Evolutionary conservation across 2,329 filamentous ascomycete genomes (phyloP).

Genomic region (Coniochaeta sp.): DNA sequence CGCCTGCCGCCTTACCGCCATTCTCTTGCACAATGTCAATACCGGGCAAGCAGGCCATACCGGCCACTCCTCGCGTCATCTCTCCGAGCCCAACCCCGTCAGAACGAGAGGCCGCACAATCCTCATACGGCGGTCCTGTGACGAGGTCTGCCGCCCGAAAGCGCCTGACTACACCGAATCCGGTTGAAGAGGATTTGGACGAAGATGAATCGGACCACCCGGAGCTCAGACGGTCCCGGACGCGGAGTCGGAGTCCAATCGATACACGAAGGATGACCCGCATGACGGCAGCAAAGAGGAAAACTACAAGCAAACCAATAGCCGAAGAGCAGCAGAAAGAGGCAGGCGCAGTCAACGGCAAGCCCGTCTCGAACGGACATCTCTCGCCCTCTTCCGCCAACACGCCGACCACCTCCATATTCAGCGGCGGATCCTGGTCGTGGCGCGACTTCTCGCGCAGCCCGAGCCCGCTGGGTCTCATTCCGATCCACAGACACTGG

Average conservation of each 20-base stretch:
- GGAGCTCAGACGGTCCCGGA: constrained; percentile 55
- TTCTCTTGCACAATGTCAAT: constrained; percentile 49
- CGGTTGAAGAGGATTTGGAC: constrained; percentile 51
- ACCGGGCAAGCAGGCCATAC: constrained; percentile 48
- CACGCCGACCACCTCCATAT: constrained; percentile 20
- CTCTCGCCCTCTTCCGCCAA: constrained; percentile 58
- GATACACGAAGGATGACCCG: constrained; percentile 41
- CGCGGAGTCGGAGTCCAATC: constrained; percentile 64
- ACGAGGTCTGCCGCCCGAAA: constrained; percentile 68
- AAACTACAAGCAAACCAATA: constrained; percentile 5
- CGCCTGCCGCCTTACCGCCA: constrained; percentile 49
- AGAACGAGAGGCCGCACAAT: constrained; percentile 46
- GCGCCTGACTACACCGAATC: constrained; percentile 46
- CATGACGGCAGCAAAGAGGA: constrained; percentile 33
- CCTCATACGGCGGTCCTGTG: constrained; percentile 62
- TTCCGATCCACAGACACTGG: constrained; percentile 91
- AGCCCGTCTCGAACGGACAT: constrained; percentile 47
- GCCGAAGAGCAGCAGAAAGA: constrained; percentile 10
- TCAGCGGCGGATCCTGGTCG: constrained; percentile 53
- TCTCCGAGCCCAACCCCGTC: constrained; percentile 77
- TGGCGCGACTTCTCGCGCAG: constrained; percentile 88
- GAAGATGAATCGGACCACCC: constrained; percentile 41
- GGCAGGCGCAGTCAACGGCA: constrained; percentile 9
- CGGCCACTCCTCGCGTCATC: constrained; percentile 78
- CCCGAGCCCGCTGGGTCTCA: constrained; percentile 85